Conservation (phyloP, 805 yeast species). For the Brettanomyces naardenensis region DNA sequence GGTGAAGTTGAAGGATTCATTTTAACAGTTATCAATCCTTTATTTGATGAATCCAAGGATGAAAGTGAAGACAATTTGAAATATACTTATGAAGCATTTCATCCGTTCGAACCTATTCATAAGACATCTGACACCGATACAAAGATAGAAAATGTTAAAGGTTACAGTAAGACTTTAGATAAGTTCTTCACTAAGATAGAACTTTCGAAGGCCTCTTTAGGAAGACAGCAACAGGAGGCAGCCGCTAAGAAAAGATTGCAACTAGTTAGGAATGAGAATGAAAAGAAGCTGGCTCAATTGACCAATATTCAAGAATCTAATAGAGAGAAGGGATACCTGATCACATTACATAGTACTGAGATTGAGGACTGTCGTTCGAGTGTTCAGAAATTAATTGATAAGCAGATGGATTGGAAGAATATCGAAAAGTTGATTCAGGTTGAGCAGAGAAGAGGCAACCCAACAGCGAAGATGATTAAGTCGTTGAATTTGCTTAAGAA, state of each 20-base stretch:
- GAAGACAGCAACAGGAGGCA: conserved; percentile 69
- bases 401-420: conserved; percentile 91
- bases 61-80: conserved; percentile 27
- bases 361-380: conserved; percentile 67
- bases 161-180: conserved; percentile 80
- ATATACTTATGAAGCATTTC: conserved; percentile 45
- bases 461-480: conserved; percentile 52
- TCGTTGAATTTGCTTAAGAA: conserved; percentile 69
- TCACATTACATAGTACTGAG: conserved; percentile 58
- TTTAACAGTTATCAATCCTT: conserved; percentile 50
- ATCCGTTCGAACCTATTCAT: conserved; percentile 40
- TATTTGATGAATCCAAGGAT: conserved; percentile 34
- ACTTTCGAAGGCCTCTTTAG: conserved; percentile 66
- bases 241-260: conserved; percentile 68
- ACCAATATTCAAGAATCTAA: conserved; percentile 55
- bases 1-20: conserved; percentile 50
- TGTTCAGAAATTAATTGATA: conserved; percentile 60
- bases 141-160: conserved; percentile 37
- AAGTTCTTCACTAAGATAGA: conserved; percentile 79
- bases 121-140: conserved; percentile 23
- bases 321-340: conserved; percentile 61
- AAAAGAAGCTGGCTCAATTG: conserved; percentile 59
- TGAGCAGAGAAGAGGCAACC: conserved; percentile 61
- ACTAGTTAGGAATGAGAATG: conserved; percentile 67
- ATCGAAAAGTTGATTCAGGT: conserved; percentile 67